These are phyloP conservation scores for Cladophialophora psammophila DNA, from an alignment of 2,329 filamentous ascomycete species.

Conservation along the genomic window DNA sequence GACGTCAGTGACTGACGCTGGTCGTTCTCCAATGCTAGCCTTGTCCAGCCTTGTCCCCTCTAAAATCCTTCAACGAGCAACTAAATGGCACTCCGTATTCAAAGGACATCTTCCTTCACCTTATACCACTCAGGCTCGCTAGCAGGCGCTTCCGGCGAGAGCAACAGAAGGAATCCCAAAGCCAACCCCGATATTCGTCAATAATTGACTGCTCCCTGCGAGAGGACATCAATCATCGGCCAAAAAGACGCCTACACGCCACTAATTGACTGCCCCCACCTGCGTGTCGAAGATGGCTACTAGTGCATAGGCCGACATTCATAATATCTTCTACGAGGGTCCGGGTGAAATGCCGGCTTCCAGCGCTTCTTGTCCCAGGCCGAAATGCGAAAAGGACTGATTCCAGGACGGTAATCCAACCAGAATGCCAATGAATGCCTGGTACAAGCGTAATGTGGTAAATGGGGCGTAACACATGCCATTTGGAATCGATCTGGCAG, in stretches of 20 bases:
- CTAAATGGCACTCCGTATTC: background rate
- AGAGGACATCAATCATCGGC: slow-evolving; percentile 49
- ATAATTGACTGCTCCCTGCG: slow-evolving; percentile 43
- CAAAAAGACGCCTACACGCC: slow-evolving; percentile 56
- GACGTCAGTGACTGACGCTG: background rate
- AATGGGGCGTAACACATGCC: slow-evolving; percentile 13
- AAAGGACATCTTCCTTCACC: background rate
- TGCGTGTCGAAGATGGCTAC: slow-evolving; percentile 54
- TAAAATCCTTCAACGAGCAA: background rate
- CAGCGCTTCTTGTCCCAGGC: slow-evolving; percentile 17
- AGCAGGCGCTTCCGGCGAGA: slow-evolving; percentile 7
- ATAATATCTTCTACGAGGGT: slow-evolving; percentile 45
- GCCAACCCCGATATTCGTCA: background rate
- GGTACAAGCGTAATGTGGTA: slow-evolving; percentile 42
- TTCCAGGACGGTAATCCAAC: slow-evolving; percentile 56
- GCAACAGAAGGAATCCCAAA: background rate
- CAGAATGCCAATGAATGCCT: slow-evolving; percentile 52
- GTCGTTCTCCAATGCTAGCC: background rate
- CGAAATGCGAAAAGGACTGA: slow-evolving; percentile 20
- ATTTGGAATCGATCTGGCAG: slow-evolving; percentile 43
- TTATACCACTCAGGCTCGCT: background rate
- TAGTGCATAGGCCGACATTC: slow-evolving; percentile 40
- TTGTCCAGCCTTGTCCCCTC: too few relatives aligned
- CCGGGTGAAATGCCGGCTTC: slow-evolving; percentile 11
- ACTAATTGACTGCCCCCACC: slow-evolving; percentile 58